Percentiles rank a stretch among this genome's conserved stretches.
Conservation (phyloP, 2,329 filamentous ascomycete genomes). For the Paraconiothyrium sp. region DNA sequence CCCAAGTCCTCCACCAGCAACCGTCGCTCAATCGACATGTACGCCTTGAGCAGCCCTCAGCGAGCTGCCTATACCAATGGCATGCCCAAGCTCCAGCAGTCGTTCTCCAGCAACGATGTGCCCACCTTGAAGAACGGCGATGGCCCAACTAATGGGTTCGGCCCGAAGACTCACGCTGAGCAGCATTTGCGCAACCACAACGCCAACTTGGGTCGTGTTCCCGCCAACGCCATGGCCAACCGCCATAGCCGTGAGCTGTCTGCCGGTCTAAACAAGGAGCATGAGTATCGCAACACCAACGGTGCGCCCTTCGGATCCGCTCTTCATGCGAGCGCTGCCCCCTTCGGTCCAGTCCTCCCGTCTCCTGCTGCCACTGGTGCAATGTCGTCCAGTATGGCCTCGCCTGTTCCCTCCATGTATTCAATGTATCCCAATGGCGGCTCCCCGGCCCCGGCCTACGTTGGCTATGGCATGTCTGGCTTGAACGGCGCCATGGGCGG, state of each 20-base stretch:
- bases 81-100: constrained; percentile 81
- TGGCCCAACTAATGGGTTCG: constrained; percentile 47
- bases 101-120: constrained; percentile 89
- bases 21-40: constrained; percentile 60
- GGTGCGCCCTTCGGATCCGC: constrained; percentile 66
- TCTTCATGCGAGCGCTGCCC: constrained; percentile 80
- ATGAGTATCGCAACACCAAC: constrained; percentile 57
- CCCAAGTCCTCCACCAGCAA: constrained; percentile 52
- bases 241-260: constrained; percentile 80
- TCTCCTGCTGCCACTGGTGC: constrained; percentile 33
- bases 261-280: constrained; percentile 52
- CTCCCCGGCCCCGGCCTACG: constrained; percentile 50
- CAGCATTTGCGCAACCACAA: constrained; percentile 76
- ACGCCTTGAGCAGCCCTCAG: constrained; percentile 45
- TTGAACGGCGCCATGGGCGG: constrained; percentile 74
- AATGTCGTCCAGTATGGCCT: constrained; percentile 34
- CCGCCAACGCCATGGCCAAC: constrained; percentile 69
- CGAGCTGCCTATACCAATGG: constrained; percentile 60
- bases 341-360: constrained; percentile 74
- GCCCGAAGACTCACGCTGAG: constrained; percentile 63
- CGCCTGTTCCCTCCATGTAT: constrained; percentile 47
- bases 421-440: constrained; percentile 27
- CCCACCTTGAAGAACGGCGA: constrained; percentile 81
- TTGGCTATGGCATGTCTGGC: constrained; percentile 68
- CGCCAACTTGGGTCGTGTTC: constrained; percentile 81